Evolutionary conservation across 2,329 filamentous ascomycete species (phyloP).

Genomic region (Cordyceps pruinosa): DNA sequence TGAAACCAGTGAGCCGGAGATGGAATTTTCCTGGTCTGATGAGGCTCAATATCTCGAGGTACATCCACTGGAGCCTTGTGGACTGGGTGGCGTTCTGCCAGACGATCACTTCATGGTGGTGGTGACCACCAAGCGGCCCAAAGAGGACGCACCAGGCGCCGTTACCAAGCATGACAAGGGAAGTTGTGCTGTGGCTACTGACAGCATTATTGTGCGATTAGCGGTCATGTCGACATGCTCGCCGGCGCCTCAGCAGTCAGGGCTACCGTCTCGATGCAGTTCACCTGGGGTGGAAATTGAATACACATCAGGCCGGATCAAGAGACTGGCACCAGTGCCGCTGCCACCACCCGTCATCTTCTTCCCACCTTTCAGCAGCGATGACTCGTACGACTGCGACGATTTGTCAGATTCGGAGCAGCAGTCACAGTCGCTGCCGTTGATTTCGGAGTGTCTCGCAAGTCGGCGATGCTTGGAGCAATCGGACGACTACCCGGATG

Average conservation of each 20-base stretch:
- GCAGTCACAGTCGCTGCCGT: constrained; percentile 17
- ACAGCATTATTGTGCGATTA: constrained; percentile 36
- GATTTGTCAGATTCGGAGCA: constrained; percentile 24
- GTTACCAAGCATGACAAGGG: constrained; percentile 8
- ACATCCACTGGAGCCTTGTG: constrained; percentile 46
- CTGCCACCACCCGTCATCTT: constrained; percentile 48
- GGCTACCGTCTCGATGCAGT: neutral
- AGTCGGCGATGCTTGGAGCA: constrained; percentile 30
- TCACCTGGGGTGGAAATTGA: constrained; percentile 32
- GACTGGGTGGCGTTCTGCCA: constrained; percentile 51
- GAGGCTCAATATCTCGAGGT: constrained; percentile 32
- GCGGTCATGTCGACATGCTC: constrained; percentile 36
- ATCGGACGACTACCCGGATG: constrained; percentile 35
- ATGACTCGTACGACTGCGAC: constrained; percentile 29
- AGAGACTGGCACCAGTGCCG: constrained; percentile 38
- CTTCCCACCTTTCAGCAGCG: constrained; percentile 40
- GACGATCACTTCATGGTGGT: constrained; percentile 58
- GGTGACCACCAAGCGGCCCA: constrained; percentile 43
- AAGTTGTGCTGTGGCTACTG: constrained; percentile 27
- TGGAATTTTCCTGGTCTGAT: constrained; percentile 42
- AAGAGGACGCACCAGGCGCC: constrained; percentile 16
- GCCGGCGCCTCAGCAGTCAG: constrained; percentile 17
- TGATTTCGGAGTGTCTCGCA: constrained; percentile 23
- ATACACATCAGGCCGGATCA: constrained; percentile 38
- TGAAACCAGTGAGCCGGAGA: constrained; percentile 33